Evolutionary conservation across 208 protist genomes (phyloP), one percentile per base, ranked within the genome.

Genomic region (Wallacemonas sp.): DNA sequence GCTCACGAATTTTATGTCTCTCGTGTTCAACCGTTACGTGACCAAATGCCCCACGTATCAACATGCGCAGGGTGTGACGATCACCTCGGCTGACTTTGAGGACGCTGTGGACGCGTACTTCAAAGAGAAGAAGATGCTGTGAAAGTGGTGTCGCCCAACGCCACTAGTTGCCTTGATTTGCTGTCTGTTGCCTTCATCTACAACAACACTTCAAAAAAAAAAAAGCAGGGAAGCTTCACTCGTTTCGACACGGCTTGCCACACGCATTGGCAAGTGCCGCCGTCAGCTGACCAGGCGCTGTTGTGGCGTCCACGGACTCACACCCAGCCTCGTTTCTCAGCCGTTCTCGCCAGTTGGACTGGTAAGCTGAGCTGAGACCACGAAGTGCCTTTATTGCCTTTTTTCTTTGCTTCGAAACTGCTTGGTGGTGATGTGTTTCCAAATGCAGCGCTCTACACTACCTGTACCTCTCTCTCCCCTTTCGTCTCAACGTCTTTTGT

Each of bases 21-120:
- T 68, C 32, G 66, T 87, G 15, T 93, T 95, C 53, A 79, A 68
- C 6, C 68, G 45, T 15, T 79, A 58, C 27, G 77, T 93, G 1
- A 92, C 83, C 0, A 83, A 80, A 44, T 76, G 83, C 42, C 90
- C 87, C 5, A 71, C 62, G 8, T 95, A 95, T 55, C 68, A 70
- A 10, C 90, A 95, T 54, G 78, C 70, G 22, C 78, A 85, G 26
- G 85, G 85, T 2, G 62, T 66, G 17, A 58, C 83, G 9, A 87
- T 93, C 58, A 83, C 66, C 0, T 70, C 79, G 1, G 60, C 45
- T 17, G 78, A 84, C 34, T 93, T 95, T 60, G 78, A 85, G 22
- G 74, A 87, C 29, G 78, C 46, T 1, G 44, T 95, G 13, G 87
- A 95, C 21, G 60, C 60, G 1, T 68, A 89, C 17, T 81, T 93